Percentiles rank a stretch among this genome's conserved stretches.
phyloP scores from a whole-genome alignment of 345 rosid genomes.

The Carallia brachiata region DNA sequence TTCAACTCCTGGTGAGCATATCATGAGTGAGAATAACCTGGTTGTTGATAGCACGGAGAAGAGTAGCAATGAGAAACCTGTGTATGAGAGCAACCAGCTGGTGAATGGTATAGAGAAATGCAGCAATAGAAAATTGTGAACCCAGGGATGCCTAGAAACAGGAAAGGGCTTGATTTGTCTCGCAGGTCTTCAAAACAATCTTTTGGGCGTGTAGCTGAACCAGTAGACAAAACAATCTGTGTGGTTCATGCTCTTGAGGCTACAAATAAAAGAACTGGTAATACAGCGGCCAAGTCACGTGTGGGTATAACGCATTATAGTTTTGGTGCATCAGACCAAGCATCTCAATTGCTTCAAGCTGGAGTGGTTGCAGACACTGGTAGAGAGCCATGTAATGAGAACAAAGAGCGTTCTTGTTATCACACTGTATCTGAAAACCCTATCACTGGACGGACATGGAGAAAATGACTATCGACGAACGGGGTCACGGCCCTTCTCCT shows the following conservation, averaged over 20 bases:
- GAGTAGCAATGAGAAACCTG: neutral
- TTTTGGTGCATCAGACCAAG: constrained; percentile 10
- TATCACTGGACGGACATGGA: constrained; percentile 1
- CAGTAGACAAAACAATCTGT: neutral
- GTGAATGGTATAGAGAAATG: constrained; percentile 1
- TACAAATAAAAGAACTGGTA: neutral
- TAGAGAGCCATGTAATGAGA: constrained; percentile 14
- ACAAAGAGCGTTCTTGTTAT: constrained; percentile 15
- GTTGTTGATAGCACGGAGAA: neutral
- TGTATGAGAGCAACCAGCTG: neutral
- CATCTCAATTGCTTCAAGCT: constrained; percentile 20
- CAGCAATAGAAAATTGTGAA: constrained; percentile 4
- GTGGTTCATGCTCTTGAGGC: neutral
- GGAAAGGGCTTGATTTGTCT: constrained; percentile 17
- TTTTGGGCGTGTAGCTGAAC: constrained; percentile 20
- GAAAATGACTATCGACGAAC: constrained; percentile 14
- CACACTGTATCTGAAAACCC: constrained; percentile 8
- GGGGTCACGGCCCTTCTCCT: constrained; percentile 17
- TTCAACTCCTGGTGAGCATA: constrained; percentile 18
- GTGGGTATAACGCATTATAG: neutral
- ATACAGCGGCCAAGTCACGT: neutral
- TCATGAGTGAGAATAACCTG: constrained; percentile 9
- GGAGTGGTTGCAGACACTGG: neutral
- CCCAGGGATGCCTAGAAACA: constrained; percentile 6
- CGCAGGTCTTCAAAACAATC: constrained; percentile 32